These are phyloP conservation scores for Hypoxylon lienhwacheense DNA, from an alignment of 495 filamentous ascomycete genomes.

Conservation along the genomic window DNA sequence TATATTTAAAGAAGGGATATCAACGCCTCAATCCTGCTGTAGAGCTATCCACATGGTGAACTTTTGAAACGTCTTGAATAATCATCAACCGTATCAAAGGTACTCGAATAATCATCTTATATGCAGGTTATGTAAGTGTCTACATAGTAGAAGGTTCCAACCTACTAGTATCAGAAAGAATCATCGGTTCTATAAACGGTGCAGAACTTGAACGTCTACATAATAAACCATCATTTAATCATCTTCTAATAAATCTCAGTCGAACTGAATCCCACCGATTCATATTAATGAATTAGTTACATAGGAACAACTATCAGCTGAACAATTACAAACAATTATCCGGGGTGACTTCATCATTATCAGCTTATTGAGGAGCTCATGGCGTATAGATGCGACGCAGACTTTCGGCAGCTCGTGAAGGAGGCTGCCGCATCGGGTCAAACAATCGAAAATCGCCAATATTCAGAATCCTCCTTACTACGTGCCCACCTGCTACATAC, in stretches of 20 bases:
- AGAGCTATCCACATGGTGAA: too few relatives aligned
- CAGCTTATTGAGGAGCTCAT: not conserved
- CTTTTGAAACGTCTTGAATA: too few relatives aligned
- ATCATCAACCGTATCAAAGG: too few relatives aligned
- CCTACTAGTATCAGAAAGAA: conserved; percentile 1
- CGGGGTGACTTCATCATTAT: conserved; percentile 10
- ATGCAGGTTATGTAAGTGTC: not conserved
- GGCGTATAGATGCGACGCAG: not conserved
- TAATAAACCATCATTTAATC: too few relatives aligned
- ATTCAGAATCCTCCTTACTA: conserved; percentile 25
- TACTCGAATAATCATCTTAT: conserved; percentile 3
- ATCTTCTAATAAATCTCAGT: too few relatives aligned
- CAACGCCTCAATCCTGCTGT: conserved; percentile 25
- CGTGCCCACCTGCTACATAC: conserved; percentile 5
- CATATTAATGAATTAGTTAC: conserved; percentile 11
- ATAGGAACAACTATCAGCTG: not conserved
- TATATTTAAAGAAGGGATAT: conserved; percentile 7
- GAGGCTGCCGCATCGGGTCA: conserved; percentile 12
- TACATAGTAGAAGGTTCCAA: not conserved
- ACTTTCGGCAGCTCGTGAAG: not conserved
- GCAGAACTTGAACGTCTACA: conserved; percentile 7
- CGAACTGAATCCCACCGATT: conserved; percentile 20
- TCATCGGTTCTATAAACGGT: not conserved
- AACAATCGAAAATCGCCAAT: conserved; percentile 15
- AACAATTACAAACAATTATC: not conserved